Evolutionary conservation across 805 yeast genomes (phyloP).

Genomic region (Metschnikowia hibisci): DNA sequence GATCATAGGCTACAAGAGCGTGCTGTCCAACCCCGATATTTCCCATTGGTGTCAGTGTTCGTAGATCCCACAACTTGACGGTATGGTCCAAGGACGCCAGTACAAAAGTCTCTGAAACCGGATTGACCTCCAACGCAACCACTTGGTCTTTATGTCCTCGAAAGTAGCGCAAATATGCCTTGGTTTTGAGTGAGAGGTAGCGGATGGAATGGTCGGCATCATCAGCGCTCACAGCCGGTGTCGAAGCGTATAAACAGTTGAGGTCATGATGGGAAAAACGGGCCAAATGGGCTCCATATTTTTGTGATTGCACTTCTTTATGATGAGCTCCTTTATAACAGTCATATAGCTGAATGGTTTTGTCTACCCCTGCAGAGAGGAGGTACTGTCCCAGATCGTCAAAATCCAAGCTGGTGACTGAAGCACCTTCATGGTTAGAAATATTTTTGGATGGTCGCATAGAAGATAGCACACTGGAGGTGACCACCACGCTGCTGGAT

Average conservation of each 20-base stretch:
- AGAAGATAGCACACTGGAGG: slow-evolving; percentile 24
- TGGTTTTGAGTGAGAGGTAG: slow-evolving; percentile 70
- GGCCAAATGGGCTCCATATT: slow-evolving; percentile 89
- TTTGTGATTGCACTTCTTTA: slow-evolving; percentile 74
- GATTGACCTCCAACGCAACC: slow-evolving; percentile 66
- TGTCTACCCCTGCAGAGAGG: slow-evolving; percentile 75
- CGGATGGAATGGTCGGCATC: slow-evolving; percentile 69
- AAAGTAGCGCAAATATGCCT: slow-evolving; percentile 79
- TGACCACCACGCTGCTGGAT: slow-evolving; percentile 26
- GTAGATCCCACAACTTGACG: slow-evolving; percentile 82
- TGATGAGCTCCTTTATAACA: slow-evolving; percentile 59
- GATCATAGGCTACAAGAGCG: slow-evolving; percentile 67
- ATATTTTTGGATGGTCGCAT: slow-evolving; percentile 45
- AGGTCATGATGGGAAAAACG: slow-evolving; percentile 71
- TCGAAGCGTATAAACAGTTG: slow-evolving; percentile 78
- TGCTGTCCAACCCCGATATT: slow-evolving; percentile 50
- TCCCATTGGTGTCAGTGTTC: slow-evolving; percentile 65
- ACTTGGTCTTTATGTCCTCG: slow-evolving; percentile 83
- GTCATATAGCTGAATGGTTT: slow-evolving; percentile 81
- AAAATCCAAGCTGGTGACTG: slow-evolving; percentile 68
- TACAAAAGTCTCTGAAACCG: slow-evolving; percentile 59
- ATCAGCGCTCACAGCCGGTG: slow-evolving; percentile 37
- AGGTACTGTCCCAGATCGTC: slow-evolving; percentile 81
- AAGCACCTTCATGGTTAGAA: slow-evolving; percentile 47
- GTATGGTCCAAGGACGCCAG: slow-evolving; percentile 74